Percentiles rank a stretch among this genome's conserved stretches.
Conservation (phyloP, 1,139 yeast genomes). For the Torulaspora globosa region DNA sequence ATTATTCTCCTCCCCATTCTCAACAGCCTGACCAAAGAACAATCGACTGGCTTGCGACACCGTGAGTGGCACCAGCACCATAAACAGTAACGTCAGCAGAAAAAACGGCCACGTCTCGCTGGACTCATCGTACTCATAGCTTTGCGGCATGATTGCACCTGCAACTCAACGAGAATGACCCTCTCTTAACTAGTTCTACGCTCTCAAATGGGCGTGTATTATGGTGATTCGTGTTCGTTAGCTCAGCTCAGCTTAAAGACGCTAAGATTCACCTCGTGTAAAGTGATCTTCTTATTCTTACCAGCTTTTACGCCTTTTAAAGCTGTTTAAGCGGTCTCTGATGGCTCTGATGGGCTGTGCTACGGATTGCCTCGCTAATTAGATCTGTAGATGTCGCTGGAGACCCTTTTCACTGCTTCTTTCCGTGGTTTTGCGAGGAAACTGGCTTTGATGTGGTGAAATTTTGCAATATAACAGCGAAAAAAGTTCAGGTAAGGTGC, state of each 20-base stretch:
- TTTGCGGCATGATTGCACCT: conserved; percentile 28
- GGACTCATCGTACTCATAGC: conserved; percentile 78
- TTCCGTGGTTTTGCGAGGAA: neutral
- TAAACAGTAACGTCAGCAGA: conserved; percentile 64
- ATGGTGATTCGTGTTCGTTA: neutral
- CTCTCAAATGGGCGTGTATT: neutral
- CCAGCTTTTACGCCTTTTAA: neutral
- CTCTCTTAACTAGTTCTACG: neutral
- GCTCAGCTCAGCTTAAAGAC: neutral
- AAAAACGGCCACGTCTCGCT: conserved; percentile 97
- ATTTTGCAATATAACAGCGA: neutral
- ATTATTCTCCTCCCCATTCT: conserved; percentile 12
- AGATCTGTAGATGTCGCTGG: neutral
- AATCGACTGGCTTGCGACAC: conserved; percentile 43
- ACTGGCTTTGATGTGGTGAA: neutral
- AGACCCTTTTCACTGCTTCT: neutral
- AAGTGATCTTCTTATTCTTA: neutral
- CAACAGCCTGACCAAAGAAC: conserved; percentile 15
- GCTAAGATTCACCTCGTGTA: neutral
- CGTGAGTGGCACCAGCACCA: conserved; percentile 69
- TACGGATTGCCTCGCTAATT: too few species aligned
- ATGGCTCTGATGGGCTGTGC: neutral
- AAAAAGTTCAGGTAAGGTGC: neutral
- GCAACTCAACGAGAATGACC: neutral
- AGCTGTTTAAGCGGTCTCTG: neutral